A percentile compares a stretch with the other conserved stretches of the same genome.
Conservation (phyloP, 139 green algal genomes). For the Chlorella vulgaris region DNA sequence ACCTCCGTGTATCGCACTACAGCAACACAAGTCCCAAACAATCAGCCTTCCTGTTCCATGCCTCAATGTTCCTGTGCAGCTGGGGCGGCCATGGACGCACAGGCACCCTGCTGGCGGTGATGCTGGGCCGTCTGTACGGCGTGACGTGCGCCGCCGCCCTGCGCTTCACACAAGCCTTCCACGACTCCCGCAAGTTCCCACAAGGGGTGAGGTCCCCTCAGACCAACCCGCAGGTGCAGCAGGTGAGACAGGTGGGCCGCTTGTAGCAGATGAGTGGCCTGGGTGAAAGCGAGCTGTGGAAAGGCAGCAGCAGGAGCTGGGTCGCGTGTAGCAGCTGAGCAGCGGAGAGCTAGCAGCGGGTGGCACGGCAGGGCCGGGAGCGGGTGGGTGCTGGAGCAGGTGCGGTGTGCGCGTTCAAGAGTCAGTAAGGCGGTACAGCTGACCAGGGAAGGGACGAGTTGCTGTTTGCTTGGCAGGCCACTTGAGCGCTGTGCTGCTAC, state of each 20-base stretch:
- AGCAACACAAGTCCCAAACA: no score
- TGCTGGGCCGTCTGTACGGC: conserved; percentile 77
- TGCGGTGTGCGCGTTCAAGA: no score
- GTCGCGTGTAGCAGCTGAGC: neutral
- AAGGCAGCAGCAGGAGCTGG: neutral
- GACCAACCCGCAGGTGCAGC: conserved; percentile 73
- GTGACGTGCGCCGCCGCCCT: conserved; percentile 68
- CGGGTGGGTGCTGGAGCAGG: no score
- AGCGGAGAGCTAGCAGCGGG: neutral
- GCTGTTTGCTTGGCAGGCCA: neutral
- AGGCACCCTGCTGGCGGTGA: conserved; percentile 64
- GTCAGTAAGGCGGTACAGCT: no score
- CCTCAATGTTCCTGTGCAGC: neutral
- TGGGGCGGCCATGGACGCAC: conserved; percentile 71
- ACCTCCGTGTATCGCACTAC: neutral
- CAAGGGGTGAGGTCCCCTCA: conserved; percentile 79
- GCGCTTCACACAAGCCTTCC: conserved; percentile 76
- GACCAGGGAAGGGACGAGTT: neutral
- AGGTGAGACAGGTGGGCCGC: no score
- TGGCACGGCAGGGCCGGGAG: no score
- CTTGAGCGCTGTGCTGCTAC: neutral
- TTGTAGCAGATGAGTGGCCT: neutral
- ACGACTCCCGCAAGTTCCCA: conserved; percentile 76
- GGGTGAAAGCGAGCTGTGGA: neutral
- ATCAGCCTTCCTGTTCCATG: neutral